Percentiles rank a stretch among this genome's conserved stretches.
Evolutionary conservation across 805 yeast genomes (phyloP).

Genomic region (Starmerella powellii): DNA sequence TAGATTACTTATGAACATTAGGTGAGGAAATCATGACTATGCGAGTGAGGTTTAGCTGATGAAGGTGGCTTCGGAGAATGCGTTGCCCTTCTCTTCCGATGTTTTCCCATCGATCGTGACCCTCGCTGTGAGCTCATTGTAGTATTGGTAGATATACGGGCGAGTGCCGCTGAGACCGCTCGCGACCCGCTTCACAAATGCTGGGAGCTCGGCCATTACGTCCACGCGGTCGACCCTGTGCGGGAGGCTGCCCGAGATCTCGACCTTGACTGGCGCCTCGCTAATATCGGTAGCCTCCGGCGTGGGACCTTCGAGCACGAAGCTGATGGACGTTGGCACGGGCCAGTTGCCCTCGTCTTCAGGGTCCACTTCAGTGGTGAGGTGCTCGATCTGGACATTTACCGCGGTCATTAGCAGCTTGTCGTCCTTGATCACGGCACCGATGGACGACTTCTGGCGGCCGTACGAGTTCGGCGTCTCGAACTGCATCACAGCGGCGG

Average conservation of each 20-base stretch:
- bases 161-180: slow-evolving; percentile 91
- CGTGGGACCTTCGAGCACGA: slow-evolving; percentile 42
- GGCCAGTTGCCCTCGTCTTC: slow-evolving; percentile 77
- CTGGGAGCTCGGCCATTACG: slow-evolving; percentile 94
- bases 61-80: slow-evolving; percentile 72
- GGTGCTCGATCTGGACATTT: slow-evolving; percentile 37
- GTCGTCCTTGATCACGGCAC: slow-evolving; percentile 54
- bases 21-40: slow-evolving; percentile 18
- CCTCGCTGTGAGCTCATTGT: slow-evolving; percentile 47
- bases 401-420: slow-evolving; percentile 55
- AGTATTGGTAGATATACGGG: slow-evolving; percentile 92
- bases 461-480: slow-evolving; percentile 89
- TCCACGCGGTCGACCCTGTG: slow-evolving; percentile 79
- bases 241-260: slow-evolving; percentile 46
- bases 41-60: slow-evolving; percentile 35
- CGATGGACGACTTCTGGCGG: slow-evolving; percentile 65
- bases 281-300: slow-evolving; percentile 31
- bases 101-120: slow-evolving; percentile 32
- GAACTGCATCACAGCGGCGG: slow-evolving; percentile 87
- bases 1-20: neutral
- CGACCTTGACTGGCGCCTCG: slow-evolving; percentile 32
- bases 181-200: slow-evolving; percentile 82
- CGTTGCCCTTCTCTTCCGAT: slow-evolving; percentile 47
- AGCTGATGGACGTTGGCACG: slow-evolving; percentile 57
- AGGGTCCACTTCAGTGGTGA: slow-evolving; percentile 43